Evolutionary conservation across 805 yeast genomes (phyloP).

Genomic region (Dipodascus albidus): DNA sequence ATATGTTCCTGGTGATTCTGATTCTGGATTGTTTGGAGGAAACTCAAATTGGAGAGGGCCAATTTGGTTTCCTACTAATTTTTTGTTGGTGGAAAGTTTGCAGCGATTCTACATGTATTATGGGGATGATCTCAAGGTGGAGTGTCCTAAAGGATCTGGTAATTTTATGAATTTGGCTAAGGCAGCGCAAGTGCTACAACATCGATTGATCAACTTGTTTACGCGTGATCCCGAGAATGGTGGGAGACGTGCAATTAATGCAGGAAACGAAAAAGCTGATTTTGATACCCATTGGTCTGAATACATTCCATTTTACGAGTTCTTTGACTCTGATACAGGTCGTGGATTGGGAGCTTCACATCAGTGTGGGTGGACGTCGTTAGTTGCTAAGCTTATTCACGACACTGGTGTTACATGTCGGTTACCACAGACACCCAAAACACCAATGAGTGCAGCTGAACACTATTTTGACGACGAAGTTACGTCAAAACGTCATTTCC

Average conservation of each 20-base stretch:
- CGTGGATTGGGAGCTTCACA: slow-evolving; percentile 89
- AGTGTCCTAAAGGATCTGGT: slow-evolving; percentile 82
- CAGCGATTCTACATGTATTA: slow-evolving; percentile 82
- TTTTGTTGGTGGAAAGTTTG: slow-evolving; percentile 72
- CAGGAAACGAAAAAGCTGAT: slow-evolving; percentile 33
- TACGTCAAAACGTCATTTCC: slow-evolving; percentile 9
- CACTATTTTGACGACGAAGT: slow-evolving; percentile 25
- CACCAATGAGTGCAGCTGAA: slow-evolving; percentile 25
- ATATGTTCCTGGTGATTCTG: slow-evolving; percentile 81
- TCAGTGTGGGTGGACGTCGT: slow-evolving; percentile 94
- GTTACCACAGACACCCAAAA: slow-evolving; percentile 20
- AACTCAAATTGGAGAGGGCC: slow-evolving; percentile 98
- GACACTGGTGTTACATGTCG: slow-evolving; percentile 68
- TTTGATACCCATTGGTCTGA: slow-evolving; percentile 66
- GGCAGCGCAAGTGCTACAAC: slow-evolving; percentile 84
- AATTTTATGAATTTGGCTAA: slow-evolving; percentile 66
- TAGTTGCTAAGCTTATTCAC: slow-evolving; percentile 84
- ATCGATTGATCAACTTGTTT: slow-evolving; percentile 69
- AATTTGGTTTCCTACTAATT: slow-evolving; percentile 91
- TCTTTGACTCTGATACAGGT: slow-evolving; percentile 90
- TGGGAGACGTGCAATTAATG: slow-evolving; percentile 69
- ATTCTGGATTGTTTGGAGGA: slow-evolving; percentile 91
- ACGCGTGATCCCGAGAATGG: slow-evolving; percentile 41
- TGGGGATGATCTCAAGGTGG: slow-evolving; percentile 75
- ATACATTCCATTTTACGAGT: slow-evolving; percentile 70